phyloP scores from a whole-genome alignment of 2,329 filamentous ascomycete genomes.

The Colletotrichum musae region DNA sequence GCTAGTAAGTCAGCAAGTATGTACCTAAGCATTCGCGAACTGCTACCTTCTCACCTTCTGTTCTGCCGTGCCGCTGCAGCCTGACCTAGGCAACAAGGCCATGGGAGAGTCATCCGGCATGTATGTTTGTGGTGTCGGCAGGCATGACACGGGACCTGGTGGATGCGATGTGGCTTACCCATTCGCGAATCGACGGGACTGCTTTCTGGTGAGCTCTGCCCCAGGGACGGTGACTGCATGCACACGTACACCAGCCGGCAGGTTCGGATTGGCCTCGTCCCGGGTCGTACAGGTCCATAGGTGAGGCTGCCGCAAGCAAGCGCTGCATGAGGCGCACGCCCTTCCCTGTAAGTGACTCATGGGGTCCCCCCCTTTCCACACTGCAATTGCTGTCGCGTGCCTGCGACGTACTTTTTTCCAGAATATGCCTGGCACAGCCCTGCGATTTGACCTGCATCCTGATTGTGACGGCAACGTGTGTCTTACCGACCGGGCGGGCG shows the following conservation, averaged over 20 bases:
- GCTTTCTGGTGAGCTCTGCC: neutral
- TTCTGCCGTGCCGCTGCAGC: neutral
- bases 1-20: too few relatives aligned
- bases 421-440: neutral
- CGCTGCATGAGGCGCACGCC: constrained; percentile 14
- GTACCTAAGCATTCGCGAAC: constrained; percentile 1
- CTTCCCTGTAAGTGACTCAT: constrained; percentile 11
- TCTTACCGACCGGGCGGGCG: constrained; percentile 20
- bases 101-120: neutral
- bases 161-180: neutral
- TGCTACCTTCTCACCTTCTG: neutral
- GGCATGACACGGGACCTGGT: too few relatives aligned
- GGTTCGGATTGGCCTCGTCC: constrained; percentile 4
- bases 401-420: neutral
- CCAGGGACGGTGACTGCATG: neutral
- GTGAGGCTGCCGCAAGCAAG: constrained; percentile 9
- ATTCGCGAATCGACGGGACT: neutral
- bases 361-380: neutral
- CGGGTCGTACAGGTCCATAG: neutral
- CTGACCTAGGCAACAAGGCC: neutral
- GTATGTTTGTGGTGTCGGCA: too few relatives aligned
- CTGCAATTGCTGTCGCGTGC: neutral
- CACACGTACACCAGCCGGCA: neutral
- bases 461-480: neutral
- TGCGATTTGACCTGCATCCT: neutral